Percentiles rank a stretch among this genome's conserved stretches.
Conservation (phyloP, 768 basidiomycete species). For the Leucocoprinus leucothites region DNA sequence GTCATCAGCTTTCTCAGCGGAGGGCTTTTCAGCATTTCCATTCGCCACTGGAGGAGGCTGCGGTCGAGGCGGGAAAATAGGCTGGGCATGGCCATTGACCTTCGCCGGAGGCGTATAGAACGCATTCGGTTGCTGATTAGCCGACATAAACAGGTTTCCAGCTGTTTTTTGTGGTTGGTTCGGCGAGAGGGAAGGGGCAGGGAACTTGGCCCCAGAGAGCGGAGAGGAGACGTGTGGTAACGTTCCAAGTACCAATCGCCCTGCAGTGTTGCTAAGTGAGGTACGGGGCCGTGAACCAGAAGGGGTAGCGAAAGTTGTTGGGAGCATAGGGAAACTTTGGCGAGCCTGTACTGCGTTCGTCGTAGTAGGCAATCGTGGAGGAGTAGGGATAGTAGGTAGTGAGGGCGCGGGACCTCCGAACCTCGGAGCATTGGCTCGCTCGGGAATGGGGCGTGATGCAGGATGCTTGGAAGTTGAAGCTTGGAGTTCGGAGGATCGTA, state of each 20-base stretch:
- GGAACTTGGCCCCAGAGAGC: slow-evolving; percentile 26
- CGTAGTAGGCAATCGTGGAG: slow-evolving; percentile 1
- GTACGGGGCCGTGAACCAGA: slow-evolving; percentile 15
- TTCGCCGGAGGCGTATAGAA: slow-evolving; percentile 53
- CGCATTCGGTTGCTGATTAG: slow-evolving; percentile 57
- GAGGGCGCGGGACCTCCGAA: slow-evolving; percentile 29
- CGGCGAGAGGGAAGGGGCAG: slow-evolving; percentile 15
- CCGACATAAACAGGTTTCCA: slow-evolving; percentile 38
- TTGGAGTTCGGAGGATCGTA: slow-evolving; percentile 29
- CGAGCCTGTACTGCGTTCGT: slow-evolving; percentile 17
- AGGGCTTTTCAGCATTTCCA: not conserved
- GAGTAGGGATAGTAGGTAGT: slow-evolving; percentile 16
- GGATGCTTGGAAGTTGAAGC: slow-evolving; percentile 24
- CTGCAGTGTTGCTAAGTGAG: slow-evolving; percentile 26
- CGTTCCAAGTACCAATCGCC: slow-evolving; percentile 20
- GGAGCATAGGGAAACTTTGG: slow-evolving; percentile 24
- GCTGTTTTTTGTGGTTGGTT: slow-evolving; percentile 18
- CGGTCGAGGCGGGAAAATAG: slow-evolving; percentile 24
- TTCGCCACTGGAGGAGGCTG: not conserved
- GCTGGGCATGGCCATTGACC: slow-evolving; percentile 31
- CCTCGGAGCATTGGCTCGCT: slow-evolving; percentile 30
- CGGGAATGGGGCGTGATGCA: slow-evolving; percentile 21
- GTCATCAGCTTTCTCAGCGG: slow-evolving; percentile 18
- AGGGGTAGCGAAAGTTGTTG: slow-evolving; percentile 1
- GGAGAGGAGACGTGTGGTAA: slow-evolving; percentile 24